A percentile compares a stretch with the other conserved stretches of the same genome.
Conservation (phyloP, 139 green algal genomes). For the Chlorella sp. region DNA sequence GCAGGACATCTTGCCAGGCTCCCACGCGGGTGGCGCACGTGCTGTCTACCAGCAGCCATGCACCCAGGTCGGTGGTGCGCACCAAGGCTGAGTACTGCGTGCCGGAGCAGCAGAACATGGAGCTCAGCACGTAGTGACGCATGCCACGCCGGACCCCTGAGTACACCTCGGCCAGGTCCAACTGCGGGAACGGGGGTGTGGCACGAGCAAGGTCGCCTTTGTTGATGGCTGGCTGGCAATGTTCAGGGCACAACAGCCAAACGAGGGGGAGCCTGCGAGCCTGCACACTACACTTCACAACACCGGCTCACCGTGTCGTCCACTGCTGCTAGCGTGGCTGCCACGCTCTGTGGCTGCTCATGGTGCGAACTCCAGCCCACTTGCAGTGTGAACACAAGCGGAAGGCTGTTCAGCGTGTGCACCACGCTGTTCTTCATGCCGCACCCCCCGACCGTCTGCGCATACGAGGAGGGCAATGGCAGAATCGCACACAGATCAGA, state of each 20-base stretch:
- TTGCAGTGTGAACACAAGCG: constrained; percentile 68
- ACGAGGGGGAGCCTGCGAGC: too few species aligned
- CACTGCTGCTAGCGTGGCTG: constrained; percentile 35
- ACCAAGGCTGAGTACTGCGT: constrained; percentile 90
- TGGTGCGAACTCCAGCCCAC: constrained; percentile 68
- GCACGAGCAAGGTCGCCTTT: too few species aligned
- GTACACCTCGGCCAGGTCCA: neutral
- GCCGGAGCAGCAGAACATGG: constrained; percentile 88
- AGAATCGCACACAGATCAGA: too few species aligned
- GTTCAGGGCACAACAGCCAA: too few species aligned
- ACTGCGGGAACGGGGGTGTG: neutral
- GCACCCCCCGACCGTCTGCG: neutral
- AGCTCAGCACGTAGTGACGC: constrained; percentile 63
- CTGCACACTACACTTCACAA: too few species aligned
- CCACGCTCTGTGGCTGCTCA: constrained; percentile 54
- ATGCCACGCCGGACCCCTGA: neutral
- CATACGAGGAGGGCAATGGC: too few species aligned
- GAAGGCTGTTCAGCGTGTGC: constrained; percentile 2
- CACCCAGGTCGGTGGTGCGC: constrained; percentile 33
- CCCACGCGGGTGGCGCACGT: constrained; percentile 43
- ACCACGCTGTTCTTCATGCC: constrained; percentile 13
- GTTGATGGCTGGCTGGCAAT: too few species aligned
- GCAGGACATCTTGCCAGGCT: constrained; percentile 63
- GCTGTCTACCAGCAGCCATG: constrained; percentile 75
- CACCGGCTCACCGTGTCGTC: constrained; percentile 4